Evolutionary conservation across 371 early-diverging fungal genomes (phyloP).

Genomic region (Capniomyces stellatus): DNA sequence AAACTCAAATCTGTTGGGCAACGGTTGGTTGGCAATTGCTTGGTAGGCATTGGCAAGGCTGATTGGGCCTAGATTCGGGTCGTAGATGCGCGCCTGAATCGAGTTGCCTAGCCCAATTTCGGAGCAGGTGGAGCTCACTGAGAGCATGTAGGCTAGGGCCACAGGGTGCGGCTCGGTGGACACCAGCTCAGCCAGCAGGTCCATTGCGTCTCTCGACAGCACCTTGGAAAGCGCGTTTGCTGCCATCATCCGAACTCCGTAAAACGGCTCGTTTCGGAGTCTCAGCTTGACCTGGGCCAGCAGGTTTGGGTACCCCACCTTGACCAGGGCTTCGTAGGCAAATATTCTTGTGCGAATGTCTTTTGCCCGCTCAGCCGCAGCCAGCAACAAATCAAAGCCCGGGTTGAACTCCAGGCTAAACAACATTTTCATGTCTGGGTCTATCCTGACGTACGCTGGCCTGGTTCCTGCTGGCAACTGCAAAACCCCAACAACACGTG

Average conservation of each 20-base stretch:
- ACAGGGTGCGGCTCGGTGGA: not conserved
- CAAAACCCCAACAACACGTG: not conserved
- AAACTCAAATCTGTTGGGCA: not conserved
- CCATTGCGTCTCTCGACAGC: not conserved
- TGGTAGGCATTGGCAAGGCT: not conserved
- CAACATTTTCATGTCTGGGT: not conserved
- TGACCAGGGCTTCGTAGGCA: not conserved
- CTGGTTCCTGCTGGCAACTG: not conserved
- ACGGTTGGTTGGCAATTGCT: not conserved
- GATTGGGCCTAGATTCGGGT: not conserved
- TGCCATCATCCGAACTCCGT: not conserved
- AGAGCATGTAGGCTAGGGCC: not conserved
- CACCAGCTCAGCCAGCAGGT: not conserved
- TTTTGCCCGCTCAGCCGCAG: not conserved
- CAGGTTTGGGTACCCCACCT: not conserved
- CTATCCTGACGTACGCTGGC: not conserved
- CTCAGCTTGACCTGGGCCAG: not conserved
- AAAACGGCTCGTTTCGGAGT: constrained; percentile 1
- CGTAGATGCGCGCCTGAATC: not conserved
- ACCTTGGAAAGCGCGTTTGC: not conserved
- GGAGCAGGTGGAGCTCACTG: not conserved
- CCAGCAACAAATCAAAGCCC: not conserved
- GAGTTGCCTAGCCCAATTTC: not conserved
- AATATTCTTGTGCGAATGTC: not conserved
- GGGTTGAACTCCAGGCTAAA: not conserved